Base-by-base conservation (phyloP, 805 yeast species). In the Peterozyma xylosa region DNA sequence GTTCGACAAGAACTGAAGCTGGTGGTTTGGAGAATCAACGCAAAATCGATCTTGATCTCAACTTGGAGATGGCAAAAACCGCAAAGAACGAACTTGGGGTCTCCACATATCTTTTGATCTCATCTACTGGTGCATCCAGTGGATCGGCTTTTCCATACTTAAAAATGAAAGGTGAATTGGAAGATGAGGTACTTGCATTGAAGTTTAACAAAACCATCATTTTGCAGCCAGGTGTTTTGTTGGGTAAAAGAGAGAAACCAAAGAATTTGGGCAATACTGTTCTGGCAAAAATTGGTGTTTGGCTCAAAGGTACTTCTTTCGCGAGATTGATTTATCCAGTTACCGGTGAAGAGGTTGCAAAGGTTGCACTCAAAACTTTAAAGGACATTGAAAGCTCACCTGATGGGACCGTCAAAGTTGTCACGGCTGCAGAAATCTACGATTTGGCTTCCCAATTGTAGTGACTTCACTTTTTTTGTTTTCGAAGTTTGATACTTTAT, bases 81-180 rank as follows among this genome's bases (percentile, higher is more conserved):
- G 96, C 96, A 1, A 82, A 77, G 56, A 77, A 67, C 4, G 72
- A 74, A 2, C 93, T 93, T 1, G 54, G 55, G 21, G 78, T 78
- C 51, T 70, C 73, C 35, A 82, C 88, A 1, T 78, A 76, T 50
- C 80, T 89, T 3, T 57, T 89, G 11, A 73, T 89, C 5, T 78
- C 89, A 3, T 66, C 89, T 2, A 41, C 55, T 0, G 88, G 88
- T n/a, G 87, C 96, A 0, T 67, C 66, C 46, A 53, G 73, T 0
- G 51, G 55, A 33, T 84, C 95, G 0, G 52, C 52, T n/a, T 67
- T 86, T 36, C 72, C 81, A 4, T 89, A 88, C 54, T 42, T 76
- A 37, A 70, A 70, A 51, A 70, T 83, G 61, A 89, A 89, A 58
- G 96, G 95, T 29, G 75, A 80, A 42, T 67, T 85, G 40, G 96